These are phyloP conservation scores for Daldinia sp. DNA, from an alignment of 2,329 filamentous ascomycete species.

Conservation along the genomic window DNA sequence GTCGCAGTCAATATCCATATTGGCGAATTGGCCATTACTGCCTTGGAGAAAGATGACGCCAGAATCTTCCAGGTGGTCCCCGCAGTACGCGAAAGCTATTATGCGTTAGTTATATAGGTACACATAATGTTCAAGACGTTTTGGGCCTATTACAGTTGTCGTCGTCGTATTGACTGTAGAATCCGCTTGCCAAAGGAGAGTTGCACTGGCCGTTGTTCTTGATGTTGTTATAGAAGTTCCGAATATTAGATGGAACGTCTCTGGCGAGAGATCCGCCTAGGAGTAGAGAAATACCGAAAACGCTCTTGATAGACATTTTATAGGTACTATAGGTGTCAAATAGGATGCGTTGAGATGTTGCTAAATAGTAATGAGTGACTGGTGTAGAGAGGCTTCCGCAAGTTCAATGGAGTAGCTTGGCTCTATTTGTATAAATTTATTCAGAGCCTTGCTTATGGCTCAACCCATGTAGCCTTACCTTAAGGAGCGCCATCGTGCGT, in stretches of 20 bases:
- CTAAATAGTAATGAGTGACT: background rate
- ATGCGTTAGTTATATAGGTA: slow-evolving; percentile 4
- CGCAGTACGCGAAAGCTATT: slow-evolving; percentile 55
- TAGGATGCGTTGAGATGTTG: background rate
- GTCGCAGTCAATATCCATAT: slow-evolving; percentile 72
- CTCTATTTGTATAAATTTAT: slow-evolving; percentile 29
- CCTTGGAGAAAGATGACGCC: slow-evolving; percentile 61
- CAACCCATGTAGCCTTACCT: slow-evolving; percentile 15
- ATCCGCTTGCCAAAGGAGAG: slow-evolving; percentile 55
- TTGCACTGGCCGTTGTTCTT: slow-evolving; percentile 55
- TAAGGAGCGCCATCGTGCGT: slow-evolving; percentile 29
- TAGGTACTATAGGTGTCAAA: background rate
- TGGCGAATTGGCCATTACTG: slow-evolving; percentile 56
- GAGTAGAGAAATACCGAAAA: slow-evolving; percentile 40
- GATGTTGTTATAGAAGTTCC: slow-evolving; percentile 57
- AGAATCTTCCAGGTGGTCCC: slow-evolving; percentile 53
- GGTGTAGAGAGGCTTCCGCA: slow-evolving; percentile 1
- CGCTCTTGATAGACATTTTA: slow-evolving; percentile 40
- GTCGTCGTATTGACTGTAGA: slow-evolving; percentile 56
- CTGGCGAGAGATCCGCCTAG: slow-evolving; percentile 39
- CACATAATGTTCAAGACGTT: too few relatives aligned
- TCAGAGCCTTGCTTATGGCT: background rate
- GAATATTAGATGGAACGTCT: slow-evolving; percentile 57
- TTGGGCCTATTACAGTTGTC: slow-evolving; percentile 52
- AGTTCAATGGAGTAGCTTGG: background rate